These are phyloP conservation scores for Rhypophila decipiens DNA, from an alignment of 495 filamentous ascomycete species.

Conservation along the genomic window DNA sequence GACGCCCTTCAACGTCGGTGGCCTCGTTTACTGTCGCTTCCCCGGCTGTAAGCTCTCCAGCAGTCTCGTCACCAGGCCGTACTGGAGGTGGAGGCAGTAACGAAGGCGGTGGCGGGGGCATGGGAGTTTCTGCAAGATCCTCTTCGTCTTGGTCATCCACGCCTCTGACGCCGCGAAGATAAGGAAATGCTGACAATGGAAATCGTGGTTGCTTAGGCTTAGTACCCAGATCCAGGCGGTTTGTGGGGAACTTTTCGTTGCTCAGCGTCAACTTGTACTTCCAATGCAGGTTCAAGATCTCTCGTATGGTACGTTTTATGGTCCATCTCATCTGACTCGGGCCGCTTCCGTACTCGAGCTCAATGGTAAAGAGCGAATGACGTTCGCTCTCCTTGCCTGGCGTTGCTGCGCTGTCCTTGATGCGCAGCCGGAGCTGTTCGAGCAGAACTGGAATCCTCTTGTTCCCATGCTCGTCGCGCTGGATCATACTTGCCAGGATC, in stretches of 20 bases:
- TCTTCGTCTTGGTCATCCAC: slow-evolving; percentile 78
- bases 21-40: slow-evolving; percentile 35
- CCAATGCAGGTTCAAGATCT: slow-evolving; percentile 88
- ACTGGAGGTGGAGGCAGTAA: slow-evolving; percentile 38
- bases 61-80: slow-evolving; percentile 38
- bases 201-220: slow-evolving; percentile 77
- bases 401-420: slow-evolving; percentile 68
- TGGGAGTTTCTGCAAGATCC: slow-evolving; percentile 50
- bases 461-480: slow-evolving; percentile 93
- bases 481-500: slow-evolving; percentile 93
- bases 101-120: slow-evolving; percentile 35
- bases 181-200: slow-evolving; percentile 85
- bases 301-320: slow-evolving; percentile 75
- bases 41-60: slow-evolving; percentile 45
- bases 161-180: slow-evolving; percentile 74
- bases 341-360: slow-evolving; percentile 93
- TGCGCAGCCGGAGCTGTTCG: slow-evolving; percentile 86
- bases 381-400: slow-evolving; percentile 61
- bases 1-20: slow-evolving; percentile 35
- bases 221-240: slow-evolving; percentile 28
- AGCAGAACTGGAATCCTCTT: slow-evolving; percentile 89
- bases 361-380: slow-evolving; percentile 83
- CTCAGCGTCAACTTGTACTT: slow-evolving; percentile 81
- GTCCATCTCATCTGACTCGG: slow-evolving; percentile 97
- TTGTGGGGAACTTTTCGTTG: slow-evolving; percentile 66